These are phyloP conservation scores for Abrus precatorius DNA, from an alignment of 306 rosid genomes.

Conservation along the genomic window DNA sequence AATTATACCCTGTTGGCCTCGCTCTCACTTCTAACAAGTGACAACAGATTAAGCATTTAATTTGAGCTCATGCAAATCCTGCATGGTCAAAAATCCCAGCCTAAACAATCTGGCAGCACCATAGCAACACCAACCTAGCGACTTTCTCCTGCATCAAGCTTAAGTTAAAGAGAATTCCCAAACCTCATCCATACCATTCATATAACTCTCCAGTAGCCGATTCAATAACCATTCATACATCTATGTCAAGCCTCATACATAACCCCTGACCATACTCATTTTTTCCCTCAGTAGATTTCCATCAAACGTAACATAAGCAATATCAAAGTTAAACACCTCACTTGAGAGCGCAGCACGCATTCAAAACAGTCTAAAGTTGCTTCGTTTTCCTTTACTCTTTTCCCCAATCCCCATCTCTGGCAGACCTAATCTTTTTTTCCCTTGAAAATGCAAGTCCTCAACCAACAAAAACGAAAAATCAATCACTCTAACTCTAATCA, in stretches of 20 bases:
- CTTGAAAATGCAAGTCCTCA: slow-evolving; percentile 35
- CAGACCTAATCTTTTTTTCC: neutral
- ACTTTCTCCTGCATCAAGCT: neutral
- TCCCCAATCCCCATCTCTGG: neutral
- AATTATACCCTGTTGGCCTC: neutral
- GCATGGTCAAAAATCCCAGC: slow-evolving; percentile 4
- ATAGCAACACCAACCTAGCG: neutral
- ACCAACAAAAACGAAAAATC: neutral
- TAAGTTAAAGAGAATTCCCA: neutral
- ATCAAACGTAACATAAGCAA: neutral
- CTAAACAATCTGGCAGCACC: neutral
- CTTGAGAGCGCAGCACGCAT: slow-evolving; percentile 1
- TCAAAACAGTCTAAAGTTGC: neutral
- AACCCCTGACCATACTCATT: neutral
- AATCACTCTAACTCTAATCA: neutral
- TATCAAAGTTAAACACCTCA: slow-evolving; percentile 8
- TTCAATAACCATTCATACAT: neutral
- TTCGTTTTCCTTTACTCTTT: neutral
- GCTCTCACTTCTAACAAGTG: neutral
- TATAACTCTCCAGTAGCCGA: neutral
- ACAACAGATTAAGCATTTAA: neutral
- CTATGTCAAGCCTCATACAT: neutral
- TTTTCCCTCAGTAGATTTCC: neutral
- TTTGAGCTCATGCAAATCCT: neutral
- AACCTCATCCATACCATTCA: neutral